Evolutionary conservation across 108 stramenopile species (phyloP).

Genomic region (Conticribra weissflogii): DNA sequence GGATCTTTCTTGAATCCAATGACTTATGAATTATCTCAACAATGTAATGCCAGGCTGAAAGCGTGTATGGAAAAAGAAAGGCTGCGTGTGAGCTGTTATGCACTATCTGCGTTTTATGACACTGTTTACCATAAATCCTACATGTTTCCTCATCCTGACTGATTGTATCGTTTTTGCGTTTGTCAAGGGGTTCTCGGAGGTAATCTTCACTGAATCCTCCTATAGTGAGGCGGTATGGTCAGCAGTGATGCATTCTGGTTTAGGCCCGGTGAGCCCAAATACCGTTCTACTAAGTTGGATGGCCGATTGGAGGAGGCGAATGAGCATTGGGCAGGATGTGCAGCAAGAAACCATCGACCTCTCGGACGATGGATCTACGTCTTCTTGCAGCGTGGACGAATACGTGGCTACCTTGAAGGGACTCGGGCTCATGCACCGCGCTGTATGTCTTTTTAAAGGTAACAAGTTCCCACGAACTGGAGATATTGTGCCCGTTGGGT

Average conservation of each 20-base stretch:
- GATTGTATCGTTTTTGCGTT: neutral
- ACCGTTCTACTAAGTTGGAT: slow-evolving; percentile 54
- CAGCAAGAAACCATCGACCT: slow-evolving; percentile 35
- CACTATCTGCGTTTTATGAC: neutral
- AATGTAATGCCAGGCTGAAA: slow-evolving; percentile 38
- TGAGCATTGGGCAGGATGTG: neutral
- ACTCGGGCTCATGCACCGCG: slow-evolving; percentile 49
- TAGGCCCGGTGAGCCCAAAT: slow-evolving; percentile 81
- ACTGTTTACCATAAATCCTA: neutral
- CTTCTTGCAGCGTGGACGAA: slow-evolving; percentile 29
- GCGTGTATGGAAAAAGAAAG: slow-evolving; percentile 54
- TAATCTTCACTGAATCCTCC: slow-evolving; percentile 21
- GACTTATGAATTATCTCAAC: slow-evolving; percentile 18
- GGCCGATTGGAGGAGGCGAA: slow-evolving; percentile 22
- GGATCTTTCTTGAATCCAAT: slow-evolving; percentile 14
- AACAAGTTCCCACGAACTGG: slow-evolving; percentile 15
- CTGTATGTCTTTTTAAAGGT: slow-evolving; percentile 53
- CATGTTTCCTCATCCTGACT: neutral
- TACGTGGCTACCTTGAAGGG: slow-evolving; percentile 53
- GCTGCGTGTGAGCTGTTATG: slow-evolving; percentile 21
- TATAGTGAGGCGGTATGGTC: slow-evolving; percentile 36
- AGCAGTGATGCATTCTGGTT: slow-evolving; percentile 62
- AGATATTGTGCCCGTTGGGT: slow-evolving; percentile 13
- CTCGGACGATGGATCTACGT: slow-evolving; percentile 8
- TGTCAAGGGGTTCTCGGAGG: slow-evolving; percentile 58